A percentile compares a stretch with the other conserved stretches of the same genome.
Evolutionary conservation across 495 filamentous ascomycete species (phyloP).

Genomic region (Lepraria neglecta): DNA sequence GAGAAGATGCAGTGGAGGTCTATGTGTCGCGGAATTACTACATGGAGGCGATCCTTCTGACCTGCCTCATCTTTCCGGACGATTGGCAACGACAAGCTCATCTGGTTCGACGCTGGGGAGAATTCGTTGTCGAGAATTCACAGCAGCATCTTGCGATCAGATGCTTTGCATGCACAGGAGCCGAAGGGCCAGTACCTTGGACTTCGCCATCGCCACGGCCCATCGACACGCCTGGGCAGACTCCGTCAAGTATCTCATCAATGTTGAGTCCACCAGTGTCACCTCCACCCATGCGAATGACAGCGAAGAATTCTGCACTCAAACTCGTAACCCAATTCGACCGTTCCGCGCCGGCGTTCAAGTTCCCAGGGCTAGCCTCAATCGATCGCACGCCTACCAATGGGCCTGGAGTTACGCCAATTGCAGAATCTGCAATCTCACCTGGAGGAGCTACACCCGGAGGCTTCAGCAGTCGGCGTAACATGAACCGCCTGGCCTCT

Average conservation of each 20-base stretch:
- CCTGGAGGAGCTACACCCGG: conserved; percentile 57
- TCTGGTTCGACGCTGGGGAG: conserved; percentile 90
- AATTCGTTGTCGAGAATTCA: conserved; percentile 76
- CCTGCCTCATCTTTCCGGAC: conserved; percentile 62
- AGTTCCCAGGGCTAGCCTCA: conserved; percentile 58
- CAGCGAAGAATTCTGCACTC: conserved; percentile 74
- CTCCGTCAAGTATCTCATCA: conserved; percentile 47
- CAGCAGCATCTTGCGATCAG: conserved; percentile 87
- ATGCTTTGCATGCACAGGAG: conserved; percentile 79
- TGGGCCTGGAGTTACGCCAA: conserved; percentile 75
- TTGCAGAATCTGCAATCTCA: conserved; percentile 83
- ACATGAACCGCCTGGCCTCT: conserved; percentile 47
- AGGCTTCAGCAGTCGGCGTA: conserved; percentile 46
- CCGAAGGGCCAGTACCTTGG: conserved; percentile 75
- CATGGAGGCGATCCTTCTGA: conserved; percentile 83
- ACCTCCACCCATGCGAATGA: conserved; percentile 32
- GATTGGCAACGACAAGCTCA: conserved; percentile 89
- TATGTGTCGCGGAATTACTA: conserved; percentile 87
- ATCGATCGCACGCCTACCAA: conserved; percentile 73
- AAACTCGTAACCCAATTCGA: conserved; percentile 91
- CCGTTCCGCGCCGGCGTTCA: conserved; percentile 46
- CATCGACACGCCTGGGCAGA: conserved; percentile 53
- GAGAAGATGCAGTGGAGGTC: conserved; percentile 92
- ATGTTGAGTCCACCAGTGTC: conserved; percentile 52
- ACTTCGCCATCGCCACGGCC: conserved; percentile 52